Evolutionary conservation across 2,329 filamentous ascomycete species (phyloP).

Genomic region (Hirsutella rhossiliensis): DNA sequence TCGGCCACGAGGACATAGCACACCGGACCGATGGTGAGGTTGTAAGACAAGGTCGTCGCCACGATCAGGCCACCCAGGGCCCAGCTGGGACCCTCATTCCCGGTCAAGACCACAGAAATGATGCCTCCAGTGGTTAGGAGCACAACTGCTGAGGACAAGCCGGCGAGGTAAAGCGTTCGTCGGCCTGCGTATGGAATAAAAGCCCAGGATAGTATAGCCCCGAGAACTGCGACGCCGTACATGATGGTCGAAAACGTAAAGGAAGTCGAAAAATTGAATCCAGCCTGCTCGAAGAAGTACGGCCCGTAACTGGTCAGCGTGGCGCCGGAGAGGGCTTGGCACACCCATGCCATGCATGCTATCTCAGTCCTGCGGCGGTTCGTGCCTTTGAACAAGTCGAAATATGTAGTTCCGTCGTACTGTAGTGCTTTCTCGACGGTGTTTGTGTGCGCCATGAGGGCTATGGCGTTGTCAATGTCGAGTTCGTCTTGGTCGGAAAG

Average conservation of each 20-base stretch:
- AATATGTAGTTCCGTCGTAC: slow-evolving; percentile 28
- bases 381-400: slow-evolving; percentile 38
- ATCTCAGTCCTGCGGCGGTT: slow-evolving; percentile 43
- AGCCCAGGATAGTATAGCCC: slow-evolving; percentile 38
- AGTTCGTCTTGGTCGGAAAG: slow-evolving; percentile 23
- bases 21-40: slow-evolving; percentile 24
- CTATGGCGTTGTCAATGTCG: slow-evolving; percentile 33
- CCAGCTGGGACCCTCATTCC: slow-evolving; percentile 18
- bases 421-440: slow-evolving; percentile 31
- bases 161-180: slow-evolving; percentile 34
- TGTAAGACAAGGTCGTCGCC: slow-evolving; percentile 27
- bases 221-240: slow-evolving; percentile 37
- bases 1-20: slow-evolving; percentile 27
- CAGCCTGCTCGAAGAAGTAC: slow-evolving; percentile 33
- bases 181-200: slow-evolving; percentile 36
- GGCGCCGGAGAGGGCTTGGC: slow-evolving; percentile 34
- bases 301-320: slow-evolving; percentile 37
- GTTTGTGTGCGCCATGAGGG: slow-evolving; percentile 43
- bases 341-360: slow-evolving; percentile 34
- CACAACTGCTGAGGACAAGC: slow-evolving; percentile 16
- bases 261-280: slow-evolving; percentile 29
- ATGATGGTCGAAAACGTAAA: slow-evolving; percentile 34
- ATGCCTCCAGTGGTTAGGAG: slow-evolving; percentile 27
- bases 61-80: slow-evolving; percentile 24
- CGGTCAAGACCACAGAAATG: slow-evolving; percentile 18